A percentile compares a stretch with the other conserved stretches of the same genome.
These are phyloP conservation scores for Aotearoamyces nothofagi DNA, from an alignment of 2,329 filamentous ascomycete genomes.

Conservation along the genomic window DNA sequence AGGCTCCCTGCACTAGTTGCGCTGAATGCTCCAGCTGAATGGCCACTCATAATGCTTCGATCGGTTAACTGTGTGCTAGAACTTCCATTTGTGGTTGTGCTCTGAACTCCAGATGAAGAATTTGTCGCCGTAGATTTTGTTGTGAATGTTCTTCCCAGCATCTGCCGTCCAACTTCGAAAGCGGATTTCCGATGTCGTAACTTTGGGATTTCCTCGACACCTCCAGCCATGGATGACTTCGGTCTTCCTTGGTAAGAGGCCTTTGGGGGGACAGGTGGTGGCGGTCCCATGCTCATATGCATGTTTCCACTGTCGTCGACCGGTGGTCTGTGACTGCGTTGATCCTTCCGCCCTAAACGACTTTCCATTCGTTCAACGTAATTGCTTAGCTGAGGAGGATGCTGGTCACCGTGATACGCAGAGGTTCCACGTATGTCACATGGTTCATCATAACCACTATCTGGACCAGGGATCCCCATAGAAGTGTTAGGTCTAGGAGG, in stretches of 20 bases:
- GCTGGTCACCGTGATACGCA: slow-evolving; percentile 30
- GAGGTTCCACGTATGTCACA: slow-evolving; percentile 10
- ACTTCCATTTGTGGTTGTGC: slow-evolving; percentile 46
- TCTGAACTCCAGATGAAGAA: slow-evolving; percentile 58
- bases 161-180: slow-evolving; percentile 57
- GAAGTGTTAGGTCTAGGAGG: slow-evolving; percentile 52
- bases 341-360: slow-evolving; percentile 33
- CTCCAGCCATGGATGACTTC: slow-evolving; percentile 40
- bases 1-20: slow-evolving; percentile 91
- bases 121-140: slow-evolving; percentile 77
- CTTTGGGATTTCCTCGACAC: slow-evolving; percentile 25
- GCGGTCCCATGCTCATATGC: slow-evolving; percentile 6
- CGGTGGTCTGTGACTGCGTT: slow-evolving; percentile 7
- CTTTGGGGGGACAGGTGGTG: slow-evolving; percentile 28
- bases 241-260: slow-evolving; percentile 31
- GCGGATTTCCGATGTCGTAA: slow-evolving; percentile 57
- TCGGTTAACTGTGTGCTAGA: slow-evolving; percentile 65
- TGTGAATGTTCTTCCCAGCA: slow-evolving; percentile 67
- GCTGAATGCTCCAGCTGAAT: slow-evolving; percentile 80
- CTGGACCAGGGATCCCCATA: slow-evolving; percentile 46
- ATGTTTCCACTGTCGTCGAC: slow-evolving; percentile 4
- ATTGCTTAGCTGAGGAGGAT: slow-evolving; percentile 60
- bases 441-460: slow-evolving; percentile 29
- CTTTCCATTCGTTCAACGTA: slow-evolving; percentile 91
- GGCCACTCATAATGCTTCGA: slow-evolving; percentile 84